Base-by-base conservation (phyloP, 495 filamentous ascomycete genomes). In the Aspergillus funiculosus region DNA sequence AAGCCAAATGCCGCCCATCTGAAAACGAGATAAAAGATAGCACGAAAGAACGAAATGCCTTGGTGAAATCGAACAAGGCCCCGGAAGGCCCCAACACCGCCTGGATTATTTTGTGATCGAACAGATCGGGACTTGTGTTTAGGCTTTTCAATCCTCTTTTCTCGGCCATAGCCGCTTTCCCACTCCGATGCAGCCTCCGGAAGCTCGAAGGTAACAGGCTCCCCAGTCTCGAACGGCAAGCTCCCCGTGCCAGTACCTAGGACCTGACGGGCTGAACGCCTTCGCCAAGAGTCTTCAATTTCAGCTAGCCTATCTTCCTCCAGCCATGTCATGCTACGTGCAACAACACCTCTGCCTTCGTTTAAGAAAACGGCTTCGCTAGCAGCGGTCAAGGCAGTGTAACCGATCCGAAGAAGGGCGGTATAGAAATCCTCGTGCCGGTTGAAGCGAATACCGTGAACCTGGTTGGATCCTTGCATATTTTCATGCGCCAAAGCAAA, bases 311-410 rank as follows among this genome's bases (percentile, higher is more conserved):
- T 76, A 31, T 95, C 89, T 32, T 86, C 82, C 53, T 98, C 92
- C 8, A 98, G 69, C 92, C 92, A 98, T 0, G 94, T 97, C 69
- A 82, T 81, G n/a, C 71, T 69, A 27, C 80, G 77, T 7, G 95
- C 70, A 37, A 78, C 78, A 15, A 98, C 80, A n/a, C 69, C 68
- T 20, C 76, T 75, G 9, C 89, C 89, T 66, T 97, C 92, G 40
- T 95, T 91, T 15, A 98, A 73, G 58, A 94, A 98, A 0, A 97
- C 94, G 0, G 92, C 91, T 60, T 97, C 89, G 49, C 86, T 94
- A 0, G 94, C 92, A 52, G 91, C 88, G 1, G 88, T 95, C 37
- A 97, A 76, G 26, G 87, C 81, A 13, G 78, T 78, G 53, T 95
- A 97, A 0, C 92, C 92, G 24, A 86, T 74, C 37, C 87, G 83